phyloP scores from a whole-genome alignment of 768 basidiomycete genomes.

The Boletellus sp. region DNA sequence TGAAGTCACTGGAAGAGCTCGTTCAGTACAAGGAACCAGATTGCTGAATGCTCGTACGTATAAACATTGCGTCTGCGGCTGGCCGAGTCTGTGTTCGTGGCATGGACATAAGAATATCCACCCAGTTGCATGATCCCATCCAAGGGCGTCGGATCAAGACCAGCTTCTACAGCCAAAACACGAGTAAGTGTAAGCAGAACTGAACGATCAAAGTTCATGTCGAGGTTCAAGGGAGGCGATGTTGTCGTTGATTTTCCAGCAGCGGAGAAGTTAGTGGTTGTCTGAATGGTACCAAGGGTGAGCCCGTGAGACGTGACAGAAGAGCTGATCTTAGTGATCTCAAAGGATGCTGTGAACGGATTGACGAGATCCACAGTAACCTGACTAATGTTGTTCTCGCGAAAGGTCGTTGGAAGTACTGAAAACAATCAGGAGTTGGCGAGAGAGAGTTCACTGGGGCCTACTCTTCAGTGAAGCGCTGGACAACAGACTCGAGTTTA shows the following conservation, averaged over 20 bases:
- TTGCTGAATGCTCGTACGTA: constrained; percentile 35
- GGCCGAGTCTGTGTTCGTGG: constrained; percentile 33
- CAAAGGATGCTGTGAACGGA: constrained; percentile 60
- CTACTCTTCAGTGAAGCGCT: constrained; percentile 53
- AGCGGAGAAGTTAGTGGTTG: constrained; percentile 47
- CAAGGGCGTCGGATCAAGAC: constrained; percentile 54
- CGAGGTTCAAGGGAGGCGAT: constrained; percentile 55
- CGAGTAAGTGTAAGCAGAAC: constrained; percentile 70
- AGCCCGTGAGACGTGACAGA: constrained; percentile 63
- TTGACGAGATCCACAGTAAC: constrained; percentile 61
- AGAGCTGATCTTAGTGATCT: constrained; percentile 56
- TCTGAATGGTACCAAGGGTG: constrained; percentile 56
- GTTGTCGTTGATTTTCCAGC: constrained; percentile 51
- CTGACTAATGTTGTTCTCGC: constrained; percentile 58
- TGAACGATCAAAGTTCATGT: constrained; percentile 66
- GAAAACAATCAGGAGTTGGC: background rate
- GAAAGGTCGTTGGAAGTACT: constrained; percentile 66
- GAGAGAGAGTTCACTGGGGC: background rate
- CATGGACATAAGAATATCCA: constrained; percentile 54
- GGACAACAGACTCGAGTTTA: constrained; percentile 54
- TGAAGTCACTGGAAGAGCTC: constrained; percentile 45
- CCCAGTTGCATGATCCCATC: constrained; percentile 65
- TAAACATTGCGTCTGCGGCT: constrained; percentile 47
- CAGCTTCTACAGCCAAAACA: constrained; percentile 61
- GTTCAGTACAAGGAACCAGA: constrained; percentile 1